Evolutionary conservation across 2,329 filamentous ascomycete species (phyloP), one percentile per base, ranked within the genome.

Genomic region (Ophiostoma populinum): DNA sequence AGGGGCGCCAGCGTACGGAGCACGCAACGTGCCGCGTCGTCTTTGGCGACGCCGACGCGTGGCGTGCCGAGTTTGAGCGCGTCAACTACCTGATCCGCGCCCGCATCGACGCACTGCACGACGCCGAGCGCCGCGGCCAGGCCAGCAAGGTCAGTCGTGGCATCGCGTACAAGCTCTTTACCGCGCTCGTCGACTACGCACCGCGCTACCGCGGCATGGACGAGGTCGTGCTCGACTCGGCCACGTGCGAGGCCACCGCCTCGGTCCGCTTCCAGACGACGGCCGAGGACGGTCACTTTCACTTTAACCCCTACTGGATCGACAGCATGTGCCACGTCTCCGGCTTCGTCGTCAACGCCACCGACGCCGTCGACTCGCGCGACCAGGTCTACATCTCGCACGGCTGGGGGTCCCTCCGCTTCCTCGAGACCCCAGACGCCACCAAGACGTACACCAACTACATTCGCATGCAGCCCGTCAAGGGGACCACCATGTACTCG

Each of bases 141-240:
- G 76, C 77, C 19, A 77, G 79, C 51, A 78, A 80, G 55, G 68
- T 85, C 42, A 69, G 77, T 33, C 72, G 77, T 18, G 77, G 77
- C 22, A 70, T 85, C 58, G 75, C 77, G 11, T 90, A 90, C 65
- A 86, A 85, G 56, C 65, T 71, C 1, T 70, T 71, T 45, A 46
- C 52, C 9, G 61, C 65, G 27, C 53, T 74, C 1, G 70, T 74
- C 6, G 65, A 72, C 45, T 75, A 73, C 42, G 55, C 60, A 12
- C 51, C 48, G 7, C 57, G 57, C 24, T 75, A 68, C 48, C 59
- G 57, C 35, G 70, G 67, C 17, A 72, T 74, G 55, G 60, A 71
- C 25, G 65, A 70, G 36, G 66, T 75, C 6, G 60, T 73, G 24
- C 55, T 75, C 6, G 55, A 63, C 46, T 65, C 60, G 43, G 46